These are phyloP conservation scores for Plasmodium inui DNA, from an alignment of 169 alveolate genomes.

Conservation along the genomic window DNA sequence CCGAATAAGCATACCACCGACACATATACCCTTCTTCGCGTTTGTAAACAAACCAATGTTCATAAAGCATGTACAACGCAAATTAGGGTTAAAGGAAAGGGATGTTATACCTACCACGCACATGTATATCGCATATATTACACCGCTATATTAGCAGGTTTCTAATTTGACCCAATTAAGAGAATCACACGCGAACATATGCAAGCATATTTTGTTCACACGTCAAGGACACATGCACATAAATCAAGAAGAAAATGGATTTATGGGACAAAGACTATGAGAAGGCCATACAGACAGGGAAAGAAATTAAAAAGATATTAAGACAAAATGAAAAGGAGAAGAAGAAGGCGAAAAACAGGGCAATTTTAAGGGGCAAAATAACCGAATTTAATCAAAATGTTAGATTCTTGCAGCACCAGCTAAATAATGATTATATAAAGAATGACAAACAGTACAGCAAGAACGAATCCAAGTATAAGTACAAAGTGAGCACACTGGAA, in stretches of 20 bases:
- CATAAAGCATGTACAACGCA: neutral
- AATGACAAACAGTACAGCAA: slow-evolving; percentile 28
- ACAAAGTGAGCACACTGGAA: slow-evolving; percentile 30
- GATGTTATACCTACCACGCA: neutral
- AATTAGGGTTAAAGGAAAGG: neutral
- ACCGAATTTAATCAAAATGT: slow-evolving; percentile 67
- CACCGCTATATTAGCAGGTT: neutral
- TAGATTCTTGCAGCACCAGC: slow-evolving; percentile 45
- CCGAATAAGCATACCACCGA: neutral
- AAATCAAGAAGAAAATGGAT: slow-evolving; percentile 39
- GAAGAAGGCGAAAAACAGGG: slow-evolving; percentile 65
- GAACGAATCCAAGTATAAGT: slow-evolving; percentile 29
- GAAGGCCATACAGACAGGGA: slow-evolving; percentile 66
- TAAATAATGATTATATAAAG: slow-evolving; percentile 66
- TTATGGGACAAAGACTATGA: slow-evolving; percentile 71
- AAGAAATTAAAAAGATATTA: slow-evolving; percentile 53
- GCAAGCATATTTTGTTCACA: neutral
- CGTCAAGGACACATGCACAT: neutral
- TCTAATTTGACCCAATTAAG: neutral
- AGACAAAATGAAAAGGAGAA: slow-evolving; percentile 44
- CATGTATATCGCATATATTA: neutral
- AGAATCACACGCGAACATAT: neutral
- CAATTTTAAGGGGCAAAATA: slow-evolving; percentile 66
- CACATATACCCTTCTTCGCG: neutral
- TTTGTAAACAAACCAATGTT: neutral